A percentile compares a stretch with the other conserved stretches of the same genome.
Evolutionary conservation across 2,329 filamentous ascomycete genomes (phyloP).

Genomic region (Nigrospora oryzae): DNA sequence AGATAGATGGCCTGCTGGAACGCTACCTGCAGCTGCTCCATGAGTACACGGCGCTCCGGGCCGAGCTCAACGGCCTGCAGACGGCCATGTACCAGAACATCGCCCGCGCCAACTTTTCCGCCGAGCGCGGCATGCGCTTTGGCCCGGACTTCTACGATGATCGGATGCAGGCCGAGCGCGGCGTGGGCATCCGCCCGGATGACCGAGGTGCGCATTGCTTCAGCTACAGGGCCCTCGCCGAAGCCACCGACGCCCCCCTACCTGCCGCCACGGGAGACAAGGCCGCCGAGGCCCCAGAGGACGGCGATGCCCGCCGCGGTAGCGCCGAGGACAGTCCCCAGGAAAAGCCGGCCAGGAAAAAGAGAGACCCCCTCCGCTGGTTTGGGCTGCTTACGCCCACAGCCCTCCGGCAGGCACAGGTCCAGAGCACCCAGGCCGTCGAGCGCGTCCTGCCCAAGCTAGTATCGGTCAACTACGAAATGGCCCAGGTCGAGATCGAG

Average conservation of each 20-base stretch:
- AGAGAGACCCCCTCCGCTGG: constrained; percentile 49
- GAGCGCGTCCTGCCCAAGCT: constrained; percentile 49
- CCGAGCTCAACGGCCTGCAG: constrained; percentile 44
- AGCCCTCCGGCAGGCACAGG: constrained; percentile 50
- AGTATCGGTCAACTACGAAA: constrained; percentile 46
- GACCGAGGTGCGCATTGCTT: background rate
- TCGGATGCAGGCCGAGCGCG: constrained; percentile 56
- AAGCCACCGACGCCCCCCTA: too few relatives aligned
- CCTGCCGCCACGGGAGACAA: background rate
- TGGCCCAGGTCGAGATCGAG: constrained; percentile 59
- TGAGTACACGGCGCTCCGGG: constrained; percentile 54
- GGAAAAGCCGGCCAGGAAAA: constrained; percentile 7
- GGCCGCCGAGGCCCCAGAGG: constrained; percentile 2
- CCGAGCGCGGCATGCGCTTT: constrained; percentile 54
- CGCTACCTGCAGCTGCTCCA: constrained; percentile 59
- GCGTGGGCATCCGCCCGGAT: constrained; percentile 23
- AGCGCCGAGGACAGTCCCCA: constrained; percentile 1
- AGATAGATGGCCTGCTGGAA: constrained; percentile 56
- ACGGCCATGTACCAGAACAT: constrained; percentile 49
- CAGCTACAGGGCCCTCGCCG: too few relatives aligned
- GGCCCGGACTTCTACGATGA: constrained; percentile 66
- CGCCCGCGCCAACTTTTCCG: constrained; percentile 68
- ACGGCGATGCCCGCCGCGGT: constrained; percentile 1
- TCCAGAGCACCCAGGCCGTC: constrained; percentile 45
- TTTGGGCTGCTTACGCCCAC: constrained; percentile 46